phyloP scores from a whole-genome alignment of 495 filamentous ascomycete genomes.

The Hypoxylon crocopeplum region DNA sequence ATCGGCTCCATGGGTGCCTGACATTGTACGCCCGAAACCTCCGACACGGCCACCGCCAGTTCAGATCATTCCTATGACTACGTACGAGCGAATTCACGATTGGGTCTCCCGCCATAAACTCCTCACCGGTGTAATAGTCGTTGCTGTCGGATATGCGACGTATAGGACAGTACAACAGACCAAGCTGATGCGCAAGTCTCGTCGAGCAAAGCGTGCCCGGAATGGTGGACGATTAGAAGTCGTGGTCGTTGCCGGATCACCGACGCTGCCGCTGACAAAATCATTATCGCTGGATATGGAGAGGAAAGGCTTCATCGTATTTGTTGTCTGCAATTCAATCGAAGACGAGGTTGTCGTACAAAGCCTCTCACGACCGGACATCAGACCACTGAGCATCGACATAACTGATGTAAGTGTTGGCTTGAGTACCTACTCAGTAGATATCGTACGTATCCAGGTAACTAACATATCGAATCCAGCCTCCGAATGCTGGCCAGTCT shows the following conservation, averaged over 20 bases:
- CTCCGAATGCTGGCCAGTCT: slow-evolving; percentile 58
- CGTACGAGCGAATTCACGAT: slow-evolving; percentile 49
- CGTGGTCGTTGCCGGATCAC: slow-evolving; percentile 84
- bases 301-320: slow-evolving; percentile 91
- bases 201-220: slow-evolving; percentile 74
- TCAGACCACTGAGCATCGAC: slow-evolving; percentile 82
- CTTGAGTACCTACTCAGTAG: background rate
- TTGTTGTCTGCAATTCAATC: slow-evolving; percentile 76
- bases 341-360: slow-evolving; percentile 85
- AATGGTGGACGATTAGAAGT: slow-evolving; percentile 92
- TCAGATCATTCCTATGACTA: slow-evolving; percentile 43
- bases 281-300: slow-evolving; percentile 86
- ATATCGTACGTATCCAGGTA: slow-evolving; percentile 27
- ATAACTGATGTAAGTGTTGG: slow-evolving; percentile 68
- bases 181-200: slow-evolving; percentile 65
- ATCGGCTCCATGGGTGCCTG: slow-evolving; percentile 71
- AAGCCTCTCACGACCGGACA: slow-evolving; percentile 75
- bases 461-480: slow-evolving; percentile 43
- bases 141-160: slow-evolving; percentile 71
- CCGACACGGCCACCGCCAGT: slow-evolving; percentile 53
- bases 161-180: slow-evolving; percentile 69
- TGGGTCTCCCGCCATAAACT: slow-evolving; percentile 77
- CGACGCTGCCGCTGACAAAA: slow-evolving; percentile 78
- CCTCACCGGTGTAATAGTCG: slow-evolving; percentile 68
- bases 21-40: slow-evolving; percentile 66